Evolutionary conservation across 2,329 filamentous ascomycete genomes (phyloP), one percentile per base, ranked within the genome.

Genomic region (Aspergillus brasiliensis): DNA sequence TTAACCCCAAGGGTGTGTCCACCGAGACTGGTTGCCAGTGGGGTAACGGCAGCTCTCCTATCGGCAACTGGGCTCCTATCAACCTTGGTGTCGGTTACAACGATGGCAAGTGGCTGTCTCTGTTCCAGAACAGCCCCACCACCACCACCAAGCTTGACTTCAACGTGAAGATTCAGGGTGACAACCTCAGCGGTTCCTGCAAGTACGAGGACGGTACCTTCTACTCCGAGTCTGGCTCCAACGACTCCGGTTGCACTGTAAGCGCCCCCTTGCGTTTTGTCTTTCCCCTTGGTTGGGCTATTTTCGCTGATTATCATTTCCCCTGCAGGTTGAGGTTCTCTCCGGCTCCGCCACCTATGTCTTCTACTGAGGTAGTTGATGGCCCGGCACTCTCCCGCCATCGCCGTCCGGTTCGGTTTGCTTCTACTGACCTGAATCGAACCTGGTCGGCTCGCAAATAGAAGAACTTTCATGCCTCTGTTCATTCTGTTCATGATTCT

Each of bases 61-160:
- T 82, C 59, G 88, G 95, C 66, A 97, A 99, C 86, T 97, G 85
- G 84, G 89, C 95, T 51, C 93, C 95, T 28, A 80, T 92, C 69
- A 94, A 93, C 80, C 81, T 97, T 56, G 94, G 94, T 75, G 88
- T 92, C 62, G 92, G 93, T 63, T 85, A 86, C 77, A 85, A 83
- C 73, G 76, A 83, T 69, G 87, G 89, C 63, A 95, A 89, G 44
- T 98, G 86, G 82, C 80, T 97, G 61, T 92, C 91, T 52, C 86
- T 97, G 76, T 92, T 94, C 84, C 87, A 88, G 74, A 97, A 98
- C 82, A 72, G 79, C 62, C 92, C 92, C 5, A 96, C 91, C 58
- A 91, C 86, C 68, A 74, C 77, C 17, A 87, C 86, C 38, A 77
- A 81, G 62, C 87, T 97, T 40, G 83, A 92, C 76, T 97, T 90